phyloP scores from a whole-genome alignment of 495 filamentous ascomycete genomes.

The Massariosphaeria phaeospora region DNA sequence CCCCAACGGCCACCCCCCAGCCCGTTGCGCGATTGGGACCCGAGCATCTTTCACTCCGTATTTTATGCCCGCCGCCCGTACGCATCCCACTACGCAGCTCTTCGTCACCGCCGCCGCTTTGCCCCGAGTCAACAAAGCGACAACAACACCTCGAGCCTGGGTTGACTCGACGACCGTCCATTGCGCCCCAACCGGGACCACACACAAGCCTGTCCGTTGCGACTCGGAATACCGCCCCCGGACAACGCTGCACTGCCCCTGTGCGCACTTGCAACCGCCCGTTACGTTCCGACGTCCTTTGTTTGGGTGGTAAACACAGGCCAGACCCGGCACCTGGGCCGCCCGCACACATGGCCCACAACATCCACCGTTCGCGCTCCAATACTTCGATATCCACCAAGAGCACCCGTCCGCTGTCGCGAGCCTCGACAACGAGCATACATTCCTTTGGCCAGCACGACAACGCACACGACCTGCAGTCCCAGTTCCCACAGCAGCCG shows the following conservation, averaged over 20 bases:
- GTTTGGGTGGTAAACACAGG: slow-evolving; percentile 21
- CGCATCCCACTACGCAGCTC: no score
- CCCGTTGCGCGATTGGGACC: neutral
- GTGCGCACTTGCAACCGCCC: neutral
- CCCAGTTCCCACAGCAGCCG: slow-evolving; percentile 7
- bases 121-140: neutral
- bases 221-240: no score
- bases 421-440: slow-evolving; percentile 75
- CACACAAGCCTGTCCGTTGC: no score
- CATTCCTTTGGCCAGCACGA: slow-evolving; percentile 28
- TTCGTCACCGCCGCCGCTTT: slow-evolving; percentile 1
- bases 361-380: slow-evolving; percentile 48
- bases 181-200: neutral
- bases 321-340: neutral
- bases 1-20: neutral
- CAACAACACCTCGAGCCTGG: neutral
- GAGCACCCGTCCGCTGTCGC: slow-evolving; percentile 62
- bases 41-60: neutral
- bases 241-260: neutral
- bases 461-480: neutral
- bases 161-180: neutral
- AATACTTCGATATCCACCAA: slow-evolving; percentile 53
- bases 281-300: slow-evolving; percentile 10
- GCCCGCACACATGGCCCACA: slow-evolving; percentile 18
- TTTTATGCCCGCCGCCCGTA: neutral